A percentile compares a stretch with the other conserved stretches of the same genome.
Conservation (phyloP, 1,284 basidiomycete species). For the Trichosporon sp. region DNA sequence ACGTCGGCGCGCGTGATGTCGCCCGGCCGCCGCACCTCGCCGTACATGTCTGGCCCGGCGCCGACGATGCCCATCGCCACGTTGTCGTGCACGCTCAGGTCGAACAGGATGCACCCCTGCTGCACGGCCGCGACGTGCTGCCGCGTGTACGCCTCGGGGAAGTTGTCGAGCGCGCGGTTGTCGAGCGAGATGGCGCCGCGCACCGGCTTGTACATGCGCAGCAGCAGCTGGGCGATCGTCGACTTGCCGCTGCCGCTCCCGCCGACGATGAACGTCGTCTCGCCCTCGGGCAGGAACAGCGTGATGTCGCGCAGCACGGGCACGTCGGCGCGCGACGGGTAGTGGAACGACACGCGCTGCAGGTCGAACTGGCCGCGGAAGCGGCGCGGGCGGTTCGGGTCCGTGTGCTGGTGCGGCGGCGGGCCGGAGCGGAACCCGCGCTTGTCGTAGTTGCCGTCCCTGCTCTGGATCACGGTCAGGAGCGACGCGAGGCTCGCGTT, state of each 20-base stretch:
- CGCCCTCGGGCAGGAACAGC: constrained; percentile 68
- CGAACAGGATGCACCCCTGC: constrained; percentile 71
- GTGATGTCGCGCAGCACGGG: constrained; percentile 52
- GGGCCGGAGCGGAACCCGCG: neutral
- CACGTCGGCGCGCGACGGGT: constrained; percentile 65
- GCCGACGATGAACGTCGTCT: constrained; percentile 90
- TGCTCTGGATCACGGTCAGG: constrained; percentile 55
- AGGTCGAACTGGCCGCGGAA: constrained; percentile 75
- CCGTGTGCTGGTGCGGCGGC: neutral
- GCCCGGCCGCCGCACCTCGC: constrained; percentile 32
- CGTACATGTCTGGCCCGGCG: constrained; percentile 47
- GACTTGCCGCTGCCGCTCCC: constrained; percentile 87
- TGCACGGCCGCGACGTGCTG: constrained; percentile 73
- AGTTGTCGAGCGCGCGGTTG: constrained; percentile 68
- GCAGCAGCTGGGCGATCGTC: constrained; percentile 77
- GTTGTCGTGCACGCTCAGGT: constrained; percentile 81
- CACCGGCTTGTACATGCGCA: constrained; percentile 68
- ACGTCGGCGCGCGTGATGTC: constrained; percentile 66
- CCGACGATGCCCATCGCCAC: constrained; percentile 72
- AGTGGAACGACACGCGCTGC: constrained; percentile 72
- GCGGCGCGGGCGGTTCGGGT: constrained; percentile 41
- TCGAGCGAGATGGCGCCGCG: constrained; percentile 69
- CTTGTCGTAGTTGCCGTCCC: neutral
- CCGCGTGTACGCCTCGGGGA: constrained; percentile 71
- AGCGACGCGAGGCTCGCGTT: constrained; percentile 76